A percentile compares a stretch with the other conserved stretches of the same genome.
Conservation (phyloP, 257 asterid species). For the Oldenlandia corymbosa region DNA sequence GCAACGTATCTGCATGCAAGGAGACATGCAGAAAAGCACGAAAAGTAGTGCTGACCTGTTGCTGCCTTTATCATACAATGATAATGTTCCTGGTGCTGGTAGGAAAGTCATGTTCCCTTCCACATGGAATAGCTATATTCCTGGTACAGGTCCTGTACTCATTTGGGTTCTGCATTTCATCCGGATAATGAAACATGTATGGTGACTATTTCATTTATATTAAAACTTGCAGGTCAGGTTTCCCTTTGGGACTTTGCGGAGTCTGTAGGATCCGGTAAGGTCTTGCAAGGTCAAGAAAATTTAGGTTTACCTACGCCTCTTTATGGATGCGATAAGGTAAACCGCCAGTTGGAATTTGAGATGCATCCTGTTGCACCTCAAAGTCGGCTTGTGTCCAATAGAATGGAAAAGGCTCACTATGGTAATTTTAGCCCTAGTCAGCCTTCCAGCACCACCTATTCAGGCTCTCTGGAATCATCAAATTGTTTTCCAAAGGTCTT, state of each 20-base stretch:
- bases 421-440: constrained; percentile 52
- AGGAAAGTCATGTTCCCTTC: constrained; percentile 13
- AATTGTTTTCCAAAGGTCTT: constrained; percentile 95
- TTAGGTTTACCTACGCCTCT: constrained; percentile 58
- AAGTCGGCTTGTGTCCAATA: constrained; percentile 37
- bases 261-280: constrained; percentile 87
- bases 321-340: constrained; percentile 54
- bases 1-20: constrained; percentile 55
- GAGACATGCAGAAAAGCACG: constrained; percentile 47
- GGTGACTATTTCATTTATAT: background rate
- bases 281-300: constrained; percentile 99
- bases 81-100: constrained; percentile 6
- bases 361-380: constrained; percentile 39
- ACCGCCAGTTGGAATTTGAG: constrained; percentile 61
- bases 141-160: constrained; percentile 44
- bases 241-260: constrained; percentile 89
- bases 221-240: constrained; percentile 46
- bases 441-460: constrained; percentile 52
- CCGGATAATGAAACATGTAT: constrained; percentile 2
- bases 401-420: constrained; percentile 42
- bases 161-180: constrained; percentile 1
- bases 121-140: constrained; percentile 22
- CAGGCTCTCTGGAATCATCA: constrained; percentile 91
- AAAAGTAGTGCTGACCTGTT: constrained; percentile 18
- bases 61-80: constrained; percentile 6